Evolutionary conservation across 2,329 filamentous ascomycete species (phyloP), one percentile per base, ranked within the genome.

Genomic region (Paecilomyces dactylethromorphus): DNA sequence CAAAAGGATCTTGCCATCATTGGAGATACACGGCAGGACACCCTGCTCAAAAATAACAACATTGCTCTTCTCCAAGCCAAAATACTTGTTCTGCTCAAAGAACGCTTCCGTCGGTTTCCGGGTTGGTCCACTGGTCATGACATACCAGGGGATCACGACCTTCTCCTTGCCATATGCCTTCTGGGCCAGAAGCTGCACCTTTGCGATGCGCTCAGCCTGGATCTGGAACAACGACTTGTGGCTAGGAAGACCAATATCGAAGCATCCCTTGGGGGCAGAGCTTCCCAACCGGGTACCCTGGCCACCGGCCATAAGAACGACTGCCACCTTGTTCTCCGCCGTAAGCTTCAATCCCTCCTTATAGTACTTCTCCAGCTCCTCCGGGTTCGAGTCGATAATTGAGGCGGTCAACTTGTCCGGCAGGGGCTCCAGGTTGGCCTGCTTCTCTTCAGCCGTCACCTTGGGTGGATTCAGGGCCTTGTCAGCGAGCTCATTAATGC

Each of bases 121-220:
- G 7, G 94, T 99, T 53, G 94, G 94, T 3, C 94, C 94, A 69
- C 91, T 96, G 69, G 94, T 99, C 94, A 99, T 99, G 76, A 99
- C 91, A 78, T 99, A 99, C 94, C 94, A 99, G 12, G 94, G 94
- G 50, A 97, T 87, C 32, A 88, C 81, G 51, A 86, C 85, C 57
- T 80, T 80, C 63, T 76, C 75, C 65, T 82, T 82, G 59, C 83
- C 83, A 57, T 84, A 81, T 72, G 87, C 86, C 74, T 89, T 86
- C 67, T 86, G 82, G 51, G 93, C 92, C 64, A 97, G 81, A 68
- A 87, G 78, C 78, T 97, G 90, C 8, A 96, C 79, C 80, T 92
- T 95, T 69, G 83, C 83, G 71, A 99, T 97, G 57, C 94, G 84
- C 84, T 99, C 92, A 52, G 90, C 94, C 78, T 99, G 94, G 67